A percentile compares a stretch with the other conserved stretches of the same genome.
phyloP scores from a whole-genome alignment of 306 rosid species.

The Vicia villosa region DNA sequence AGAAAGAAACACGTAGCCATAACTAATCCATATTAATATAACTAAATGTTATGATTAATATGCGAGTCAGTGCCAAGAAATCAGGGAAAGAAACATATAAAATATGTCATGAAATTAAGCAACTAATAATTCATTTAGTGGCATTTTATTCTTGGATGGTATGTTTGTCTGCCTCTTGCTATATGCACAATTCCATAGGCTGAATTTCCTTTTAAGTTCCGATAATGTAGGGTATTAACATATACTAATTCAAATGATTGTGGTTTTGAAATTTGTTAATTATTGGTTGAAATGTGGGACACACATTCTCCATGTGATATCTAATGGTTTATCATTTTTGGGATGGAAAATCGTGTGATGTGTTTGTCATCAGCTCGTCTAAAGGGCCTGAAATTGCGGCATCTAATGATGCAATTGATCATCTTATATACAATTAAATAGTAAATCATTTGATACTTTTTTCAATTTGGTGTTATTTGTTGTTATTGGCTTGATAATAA shows the following conservation, averaged over 20 bases:
- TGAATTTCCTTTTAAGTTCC: slow-evolving; percentile 12
- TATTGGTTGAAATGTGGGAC: slow-evolving; percentile 30
- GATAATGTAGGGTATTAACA: not conserved
- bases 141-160: slow-evolving; percentile 31
- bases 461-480: too few species aligned
- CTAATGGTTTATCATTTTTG: slow-evolving; percentile 23
- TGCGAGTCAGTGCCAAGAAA: slow-evolving; percentile 31
- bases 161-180: slow-evolving; percentile 42
- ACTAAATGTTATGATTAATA: slow-evolving; percentile 23
- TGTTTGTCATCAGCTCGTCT: slow-evolving; percentile 27
- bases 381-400: slow-evolving; percentile 35
- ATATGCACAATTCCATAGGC: slow-evolving; percentile 2
- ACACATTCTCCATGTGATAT: slow-evolving; percentile 9
- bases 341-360: slow-evolving; percentile 32
- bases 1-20: not conserved
- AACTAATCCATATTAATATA: slow-evolving; percentile 25
- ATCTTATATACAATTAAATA: too few species aligned
- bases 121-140: slow-evolving; percentile 1
- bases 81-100: not conserved
- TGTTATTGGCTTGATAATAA: too few species aligned
- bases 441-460: too few species aligned
- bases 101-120: not conserved
- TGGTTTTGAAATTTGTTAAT: slow-evolving; percentile 37
- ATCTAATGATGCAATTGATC: slow-evolving; percentile 22
- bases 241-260: slow-evolving; percentile 7